Evolutionary conservation across 2,329 filamentous ascomycete genomes (phyloP).

Genomic region (Metarhizium album): DNA sequence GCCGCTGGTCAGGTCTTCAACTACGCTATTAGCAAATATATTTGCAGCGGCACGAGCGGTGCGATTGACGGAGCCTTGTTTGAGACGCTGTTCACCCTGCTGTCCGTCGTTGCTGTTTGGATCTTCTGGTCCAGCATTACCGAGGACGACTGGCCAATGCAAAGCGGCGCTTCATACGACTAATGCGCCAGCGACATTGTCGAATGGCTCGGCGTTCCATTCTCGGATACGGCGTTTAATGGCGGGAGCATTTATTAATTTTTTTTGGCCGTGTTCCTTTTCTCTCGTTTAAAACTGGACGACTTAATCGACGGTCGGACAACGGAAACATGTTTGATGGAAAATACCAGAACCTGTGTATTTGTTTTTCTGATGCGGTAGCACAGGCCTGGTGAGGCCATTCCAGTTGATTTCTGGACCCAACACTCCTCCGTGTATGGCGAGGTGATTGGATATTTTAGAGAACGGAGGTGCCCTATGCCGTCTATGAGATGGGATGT

Average conservation of each 20-base stretch:
- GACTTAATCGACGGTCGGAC: constrained; percentile 7
- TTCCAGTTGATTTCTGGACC: not conserved
- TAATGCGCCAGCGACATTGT: constrained; percentile 8
- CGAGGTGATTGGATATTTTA: constrained; percentile 1
- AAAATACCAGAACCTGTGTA: not conserved
- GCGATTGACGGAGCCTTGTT: constrained; percentile 92
- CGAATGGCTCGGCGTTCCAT: constrained; percentile 7
- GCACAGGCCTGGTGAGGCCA: not conserved
- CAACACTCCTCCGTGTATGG: not conserved
- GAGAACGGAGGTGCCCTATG: not conserved
- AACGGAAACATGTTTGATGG: constrained; percentile 8
- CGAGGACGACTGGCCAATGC: constrained; percentile 89
- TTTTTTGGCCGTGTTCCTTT: constrained; percentile 9
- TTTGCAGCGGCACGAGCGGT: constrained; percentile 72
- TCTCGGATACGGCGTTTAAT: constrained; percentile 13
- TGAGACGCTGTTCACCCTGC: constrained; percentile 81
- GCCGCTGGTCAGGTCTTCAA: constrained; percentile 92
- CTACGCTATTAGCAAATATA: constrained; percentile 83
- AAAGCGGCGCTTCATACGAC: constrained; percentile 31
- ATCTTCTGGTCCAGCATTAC: constrained; percentile 98
- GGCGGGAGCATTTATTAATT: constrained; percentile 9
- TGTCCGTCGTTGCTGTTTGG: constrained; percentile 78
- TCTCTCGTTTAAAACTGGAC: constrained; percentile 4
- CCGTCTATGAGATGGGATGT: not conserved
- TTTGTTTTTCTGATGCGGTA: not conserved